Conservation (phyloP, 768 basidiomycete genomes). For the Suillus plorans region DNA sequence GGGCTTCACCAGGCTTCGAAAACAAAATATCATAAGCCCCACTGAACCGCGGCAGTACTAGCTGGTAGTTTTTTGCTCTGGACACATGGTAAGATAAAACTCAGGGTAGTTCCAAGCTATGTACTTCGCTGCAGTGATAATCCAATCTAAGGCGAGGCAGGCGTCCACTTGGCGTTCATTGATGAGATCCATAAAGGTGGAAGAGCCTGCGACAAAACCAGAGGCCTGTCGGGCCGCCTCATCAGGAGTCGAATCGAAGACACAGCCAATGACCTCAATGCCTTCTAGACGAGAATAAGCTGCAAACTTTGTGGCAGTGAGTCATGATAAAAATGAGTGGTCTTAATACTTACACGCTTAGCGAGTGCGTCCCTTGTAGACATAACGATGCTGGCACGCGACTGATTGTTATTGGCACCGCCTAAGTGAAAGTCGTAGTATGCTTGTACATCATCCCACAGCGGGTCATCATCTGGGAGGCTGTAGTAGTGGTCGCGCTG, state of each 20-base stretch:
- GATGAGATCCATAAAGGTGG: background rate
- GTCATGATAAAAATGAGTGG: background rate
- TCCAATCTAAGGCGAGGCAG: background rate
- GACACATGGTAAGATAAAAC: background rate
- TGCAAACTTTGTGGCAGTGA: background rate
- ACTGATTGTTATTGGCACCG: background rate
- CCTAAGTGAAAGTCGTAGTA: background rate
- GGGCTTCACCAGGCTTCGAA: background rate
- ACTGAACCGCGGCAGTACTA: background rate
- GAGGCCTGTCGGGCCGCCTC: background rate
- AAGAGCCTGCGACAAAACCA: background rate
- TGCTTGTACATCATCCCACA: background rate
- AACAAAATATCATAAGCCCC: background rate
- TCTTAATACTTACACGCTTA: background rate
- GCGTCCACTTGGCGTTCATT: background rate
- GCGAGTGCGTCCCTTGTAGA: background rate
- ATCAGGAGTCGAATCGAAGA: background rate
- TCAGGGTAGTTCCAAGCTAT: background rate
- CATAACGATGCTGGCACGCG: background rate
- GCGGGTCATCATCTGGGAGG: background rate
- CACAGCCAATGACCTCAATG: background rate
- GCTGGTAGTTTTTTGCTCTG: background rate
- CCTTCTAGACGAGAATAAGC: background rate
- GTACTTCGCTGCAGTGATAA: background rate
- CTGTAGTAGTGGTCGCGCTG: background rate